Conservation (phyloP, 345 rosid species). For the Brassica rapa region DNA sequence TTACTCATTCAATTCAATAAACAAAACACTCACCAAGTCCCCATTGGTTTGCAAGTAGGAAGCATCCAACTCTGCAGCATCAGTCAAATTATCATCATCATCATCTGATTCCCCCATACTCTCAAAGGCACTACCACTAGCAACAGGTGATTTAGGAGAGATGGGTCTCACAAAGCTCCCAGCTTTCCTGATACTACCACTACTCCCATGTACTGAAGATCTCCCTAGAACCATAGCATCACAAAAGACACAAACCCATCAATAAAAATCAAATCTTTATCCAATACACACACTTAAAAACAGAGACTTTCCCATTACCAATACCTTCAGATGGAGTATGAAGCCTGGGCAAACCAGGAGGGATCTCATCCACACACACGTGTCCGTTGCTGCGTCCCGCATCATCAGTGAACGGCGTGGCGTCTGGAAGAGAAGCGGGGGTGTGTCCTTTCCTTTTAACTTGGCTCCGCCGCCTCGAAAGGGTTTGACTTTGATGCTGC, state of each 20-base stretch:
- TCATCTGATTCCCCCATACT: slow-evolving; percentile 92
- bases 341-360: slow-evolving; percentile 77
- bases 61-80: slow-evolving; percentile 56
- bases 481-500: slow-evolving; percentile 37
- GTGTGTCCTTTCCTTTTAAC: slow-evolving; percentile 53
- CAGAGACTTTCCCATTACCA: neutral
- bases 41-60: slow-evolving; percentile 71
- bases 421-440: slow-evolving; percentile 86
- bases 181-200: slow-evolving; percentile 48
- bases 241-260: neutral
- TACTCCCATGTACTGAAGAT: slow-evolving; percentile 54
- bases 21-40: slow-evolving; percentile 72
- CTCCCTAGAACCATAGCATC: slow-evolving; percentile 13
- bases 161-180: slow-evolving; percentile 69
- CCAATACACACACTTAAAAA: neutral
- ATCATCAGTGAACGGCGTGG: slow-evolving; percentile 42
- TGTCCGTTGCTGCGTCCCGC: slow-evolving; percentile 59
- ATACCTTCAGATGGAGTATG: slow-evolving; percentile 87
- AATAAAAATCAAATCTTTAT: slow-evolving; percentile 9
- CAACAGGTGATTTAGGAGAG: slow-evolving; percentile 93
- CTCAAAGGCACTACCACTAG: slow-evolving; percentile 93
- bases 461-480: slow-evolving; percentile 47
- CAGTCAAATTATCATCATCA: slow-evolving; percentile 81
- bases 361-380: slow-evolving; percentile 67
- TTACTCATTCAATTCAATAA: neutral